Conservation (phyloP, 2,329 filamentous ascomycete genomes). For the Talaromyces amestolkiae region DNA sequence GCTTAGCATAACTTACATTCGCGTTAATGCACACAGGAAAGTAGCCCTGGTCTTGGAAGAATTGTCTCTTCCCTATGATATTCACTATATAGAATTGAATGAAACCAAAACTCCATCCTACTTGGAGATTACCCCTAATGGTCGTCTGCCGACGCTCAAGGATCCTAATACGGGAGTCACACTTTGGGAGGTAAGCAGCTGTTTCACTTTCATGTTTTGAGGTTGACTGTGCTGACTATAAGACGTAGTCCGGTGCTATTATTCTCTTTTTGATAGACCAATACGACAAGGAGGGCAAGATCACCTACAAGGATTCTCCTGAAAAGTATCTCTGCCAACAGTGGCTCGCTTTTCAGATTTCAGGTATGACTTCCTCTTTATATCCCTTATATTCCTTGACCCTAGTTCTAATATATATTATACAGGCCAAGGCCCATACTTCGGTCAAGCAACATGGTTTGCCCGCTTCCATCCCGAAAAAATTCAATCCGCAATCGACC, state of each 20-base stretch:
- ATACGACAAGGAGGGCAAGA: slow-evolving; percentile 13
- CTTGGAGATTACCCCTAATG: slow-evolving; percentile 15
- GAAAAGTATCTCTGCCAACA: slow-evolving; percentile 4
- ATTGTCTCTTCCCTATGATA: slow-evolving; percentile 27
- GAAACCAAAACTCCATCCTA: slow-evolving; percentile 21
- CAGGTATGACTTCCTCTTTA: not conserved
- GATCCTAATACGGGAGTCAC: slow-evolving; percentile 15
- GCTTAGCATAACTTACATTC: not conserved
- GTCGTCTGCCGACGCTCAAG: slow-evolving; percentile 14
- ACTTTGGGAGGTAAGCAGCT: slow-evolving; percentile 12
- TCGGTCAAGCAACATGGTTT: slow-evolving; percentile 15
- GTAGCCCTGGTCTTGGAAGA: slow-evolving; percentile 29
- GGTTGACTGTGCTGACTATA: not conserved
- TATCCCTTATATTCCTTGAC: not conserved
- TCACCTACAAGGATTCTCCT: not conserved
- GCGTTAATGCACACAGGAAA: slow-evolving; percentile 18
- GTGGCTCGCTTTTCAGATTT: slow-evolving; percentile 16
- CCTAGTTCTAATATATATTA: not conserved
- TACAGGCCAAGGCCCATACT: slow-evolving; percentile 16
- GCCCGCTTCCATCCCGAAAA: slow-evolving; percentile 10
- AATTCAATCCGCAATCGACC: slow-evolving; percentile 10
- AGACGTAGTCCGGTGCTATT: slow-evolving; percentile 22
- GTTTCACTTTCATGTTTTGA: not conserved
- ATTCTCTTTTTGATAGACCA: slow-evolving; percentile 12
- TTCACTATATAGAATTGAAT: slow-evolving; percentile 20